Evolutionary conservation across 1,139 yeast genomes (phyloP).

Genomic region (Nadsonia starkeyi-henricii): DNA sequence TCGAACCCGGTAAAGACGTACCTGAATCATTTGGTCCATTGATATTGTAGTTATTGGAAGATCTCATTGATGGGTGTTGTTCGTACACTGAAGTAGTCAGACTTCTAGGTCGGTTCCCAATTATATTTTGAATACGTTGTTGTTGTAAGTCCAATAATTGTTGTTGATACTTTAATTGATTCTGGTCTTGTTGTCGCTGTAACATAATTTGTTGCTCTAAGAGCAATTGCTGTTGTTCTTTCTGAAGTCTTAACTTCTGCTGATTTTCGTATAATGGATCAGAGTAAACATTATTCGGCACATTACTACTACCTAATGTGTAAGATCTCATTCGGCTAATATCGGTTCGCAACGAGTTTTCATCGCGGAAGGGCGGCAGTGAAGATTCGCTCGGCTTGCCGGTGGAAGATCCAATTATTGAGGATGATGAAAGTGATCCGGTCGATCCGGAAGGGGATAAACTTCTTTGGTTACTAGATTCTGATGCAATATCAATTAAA

Average conservation of each 20-base stretch:
- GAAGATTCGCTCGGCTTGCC: conserved; percentile 11
- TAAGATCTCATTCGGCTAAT: conserved; percentile 26
- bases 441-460: conserved; percentile 10
- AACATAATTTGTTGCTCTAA: not conserved
- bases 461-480: conserved; percentile 8
- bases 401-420: not conserved
- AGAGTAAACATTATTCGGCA: conserved; percentile 7
- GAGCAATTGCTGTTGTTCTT: conserved; percentile 2
- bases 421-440: conserved; percentile 4
- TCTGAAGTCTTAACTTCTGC: conserved; percentile 3
- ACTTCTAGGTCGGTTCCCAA: not conserved
- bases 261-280: conserved; percentile 7
- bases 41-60: conserved; percentile 9
- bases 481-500: conserved; percentile 1
- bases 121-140: not conserved
- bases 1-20: not conserved
- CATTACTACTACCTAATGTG: conserved; percentile 12
- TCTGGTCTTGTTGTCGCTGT: conserved; percentile 11
- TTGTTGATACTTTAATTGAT: conserved; percentile 7
- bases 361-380: conserved; percentile 22
- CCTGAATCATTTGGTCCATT: not conserved
- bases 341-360: conserved; percentile 21
- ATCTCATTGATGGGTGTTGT: not conserved
- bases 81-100: not conserved
- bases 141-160: conserved; percentile 1